Evolutionary conservation across 805 yeast genomes (phyloP).

Genomic region (Isabelozyma rhagii): DNA sequence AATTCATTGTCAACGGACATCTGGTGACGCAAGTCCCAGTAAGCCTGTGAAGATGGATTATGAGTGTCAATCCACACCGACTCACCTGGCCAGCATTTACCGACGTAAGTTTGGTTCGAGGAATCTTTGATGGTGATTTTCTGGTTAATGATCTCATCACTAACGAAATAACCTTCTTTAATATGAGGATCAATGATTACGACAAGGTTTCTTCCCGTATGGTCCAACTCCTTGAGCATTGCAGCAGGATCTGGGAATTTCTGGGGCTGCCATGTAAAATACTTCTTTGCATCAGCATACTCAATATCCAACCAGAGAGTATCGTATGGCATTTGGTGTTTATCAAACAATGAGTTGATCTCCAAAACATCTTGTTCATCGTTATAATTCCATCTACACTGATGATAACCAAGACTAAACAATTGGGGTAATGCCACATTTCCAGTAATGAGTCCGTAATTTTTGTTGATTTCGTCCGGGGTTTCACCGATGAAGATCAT

Average conservation of each 20-base stretch:
- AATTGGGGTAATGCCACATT: conserved; percentile 67
- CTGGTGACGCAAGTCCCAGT: conserved; percentile 58
- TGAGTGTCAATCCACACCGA: conserved; percentile 91
- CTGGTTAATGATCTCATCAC: conserved; percentile 45
- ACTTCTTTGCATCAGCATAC: conserved; percentile 81
- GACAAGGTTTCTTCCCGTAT: conserved; percentile 76
- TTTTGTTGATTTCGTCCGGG: conserved; percentile 52
- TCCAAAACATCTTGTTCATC: conserved; percentile 81
- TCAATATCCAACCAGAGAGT: conserved; percentile 94
- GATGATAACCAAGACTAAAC: conserved; percentile 87
- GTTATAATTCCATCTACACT: conserved; percentile 96
- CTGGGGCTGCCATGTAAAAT: conserved; percentile 84
- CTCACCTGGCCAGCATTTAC: conserved; percentile 98
- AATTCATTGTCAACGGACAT: conserved; percentile 39
- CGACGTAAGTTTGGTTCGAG: conserved; percentile 54
- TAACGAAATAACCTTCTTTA: conserved; percentile 65
- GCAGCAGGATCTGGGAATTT: conserved; percentile 70
- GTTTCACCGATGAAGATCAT: conserved; percentile 61
- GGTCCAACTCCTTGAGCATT: conserved; percentile 63
- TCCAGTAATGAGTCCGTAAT: conserved; percentile 74
- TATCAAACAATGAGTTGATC: conserved; percentile 69
- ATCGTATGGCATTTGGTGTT: conserved; percentile 76
- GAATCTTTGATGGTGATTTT: conserved; percentile 46
- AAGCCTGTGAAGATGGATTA: conserved; percentile 54
- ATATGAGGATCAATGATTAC: conserved; percentile 91